Evolutionary conservation across 2,329 filamentous ascomycete species (phyloP).

Genomic region (Diplodia seriata): DNA sequence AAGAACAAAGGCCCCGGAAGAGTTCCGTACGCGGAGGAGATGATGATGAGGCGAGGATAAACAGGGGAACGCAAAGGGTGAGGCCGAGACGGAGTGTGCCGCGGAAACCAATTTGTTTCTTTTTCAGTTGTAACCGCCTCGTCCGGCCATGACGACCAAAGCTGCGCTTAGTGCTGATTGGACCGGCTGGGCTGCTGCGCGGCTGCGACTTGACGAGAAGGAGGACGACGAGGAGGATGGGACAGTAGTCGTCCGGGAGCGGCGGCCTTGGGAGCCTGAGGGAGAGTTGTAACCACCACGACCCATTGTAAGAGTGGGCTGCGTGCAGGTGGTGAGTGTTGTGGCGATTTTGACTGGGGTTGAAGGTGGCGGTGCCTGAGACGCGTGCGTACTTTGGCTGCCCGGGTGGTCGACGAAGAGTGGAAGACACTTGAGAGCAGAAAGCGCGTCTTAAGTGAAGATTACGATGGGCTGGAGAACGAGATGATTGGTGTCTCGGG

Average conservation of each 20-base stretch:
- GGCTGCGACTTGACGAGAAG: not conserved
- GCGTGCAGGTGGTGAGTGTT: not conserved
- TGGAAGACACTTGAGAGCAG: not conserved
- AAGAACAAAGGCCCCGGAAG: not conserved
- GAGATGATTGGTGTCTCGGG: not conserved
- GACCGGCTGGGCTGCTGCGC: not conserved
- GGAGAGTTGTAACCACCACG: slow-evolving; percentile 35
- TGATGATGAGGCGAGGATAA: not conserved
- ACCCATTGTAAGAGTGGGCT: slow-evolving; percentile 7
- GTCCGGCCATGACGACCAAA: slow-evolving; percentile 20
- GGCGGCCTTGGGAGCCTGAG: not conserved
- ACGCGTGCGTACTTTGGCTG: not conserved
- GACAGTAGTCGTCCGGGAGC: not conserved
- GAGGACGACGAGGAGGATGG: not conserved
- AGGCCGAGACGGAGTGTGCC: not conserved
- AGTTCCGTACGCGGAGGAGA: not conserved
- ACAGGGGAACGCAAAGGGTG: not conserved
- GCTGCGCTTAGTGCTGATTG: slow-evolving; percentile 4
- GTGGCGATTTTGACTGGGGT: not conserved
- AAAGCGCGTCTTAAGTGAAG: not conserved
- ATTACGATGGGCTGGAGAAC: not conserved
- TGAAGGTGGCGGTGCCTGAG: not conserved
- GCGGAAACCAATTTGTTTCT: not conserved
- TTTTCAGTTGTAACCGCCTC: slow-evolving; percentile 40
- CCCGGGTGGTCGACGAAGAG: slow-evolving; percentile 32